These are phyloP conservation scores for Fraxinus platypoda DNA, from an alignment of 305 asterid species.

Conservation along the genomic window DNA sequence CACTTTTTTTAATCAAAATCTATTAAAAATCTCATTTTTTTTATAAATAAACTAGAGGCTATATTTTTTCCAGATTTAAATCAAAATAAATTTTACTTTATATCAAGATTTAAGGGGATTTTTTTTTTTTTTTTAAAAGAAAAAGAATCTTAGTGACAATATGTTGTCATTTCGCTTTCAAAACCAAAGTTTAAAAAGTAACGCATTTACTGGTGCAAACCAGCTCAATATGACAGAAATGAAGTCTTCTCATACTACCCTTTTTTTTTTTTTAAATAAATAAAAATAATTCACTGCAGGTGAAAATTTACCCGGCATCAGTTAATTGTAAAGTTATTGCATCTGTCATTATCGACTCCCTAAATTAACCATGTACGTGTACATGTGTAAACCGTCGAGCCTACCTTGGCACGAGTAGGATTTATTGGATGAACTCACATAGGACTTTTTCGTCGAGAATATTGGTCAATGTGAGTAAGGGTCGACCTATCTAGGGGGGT, in stretches of 20 bases:
- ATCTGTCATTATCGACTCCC: not conserved
- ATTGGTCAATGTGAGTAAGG: not conserved
- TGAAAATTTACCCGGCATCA: not conserved
- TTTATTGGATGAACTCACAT: not conserved
- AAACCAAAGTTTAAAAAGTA: not conserved
- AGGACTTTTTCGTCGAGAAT: not conserved
- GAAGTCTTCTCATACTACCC: not conserved
- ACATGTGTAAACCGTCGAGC: not conserved
- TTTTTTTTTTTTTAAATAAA: too few relatives aligned
- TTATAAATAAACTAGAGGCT: too few relatives aligned
- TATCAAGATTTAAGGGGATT: too few relatives aligned
- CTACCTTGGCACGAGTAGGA: not conserved
- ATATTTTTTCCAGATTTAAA: too few relatives aligned
- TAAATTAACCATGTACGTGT: not conserved
- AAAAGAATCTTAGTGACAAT: too few relatives aligned
- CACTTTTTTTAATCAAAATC: too few relatives aligned
- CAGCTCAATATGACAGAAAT: not conserved
- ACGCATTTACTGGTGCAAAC: conserved; percentile 12
- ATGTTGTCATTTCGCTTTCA: not conserved
- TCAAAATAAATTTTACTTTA: too few relatives aligned
- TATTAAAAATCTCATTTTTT: too few relatives aligned
- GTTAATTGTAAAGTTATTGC: not conserved
- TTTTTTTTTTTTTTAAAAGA: too few relatives aligned
- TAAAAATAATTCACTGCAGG: not conserved
- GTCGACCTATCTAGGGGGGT: not conserved